A percentile compares a stretch with the other conserved stretches of the same genome.
Conservation (phyloP, 2,329 filamentous ascomycete species). For the Colletotrichum endophyticum region DNA sequence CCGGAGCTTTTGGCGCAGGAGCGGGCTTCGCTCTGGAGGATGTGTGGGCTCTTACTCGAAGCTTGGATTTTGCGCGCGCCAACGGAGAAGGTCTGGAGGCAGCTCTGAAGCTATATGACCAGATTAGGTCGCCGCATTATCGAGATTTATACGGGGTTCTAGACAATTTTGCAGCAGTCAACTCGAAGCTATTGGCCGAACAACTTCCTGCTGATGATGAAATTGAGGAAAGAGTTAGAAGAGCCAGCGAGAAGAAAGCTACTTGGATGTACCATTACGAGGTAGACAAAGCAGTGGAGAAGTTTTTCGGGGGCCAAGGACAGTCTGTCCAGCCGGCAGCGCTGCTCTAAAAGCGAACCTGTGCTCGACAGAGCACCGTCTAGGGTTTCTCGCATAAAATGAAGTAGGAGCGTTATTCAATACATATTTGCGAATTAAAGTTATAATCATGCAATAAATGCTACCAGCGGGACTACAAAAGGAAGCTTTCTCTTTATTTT, state of each 20-base stretch:
- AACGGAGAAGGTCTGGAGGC: constrained; percentile 16
- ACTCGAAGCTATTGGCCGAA: constrained; percentile 20
- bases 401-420: accelerated
- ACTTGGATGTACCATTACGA: constrained; percentile 33
- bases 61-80: constrained; percentile 27
- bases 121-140: constrained; percentile 33
- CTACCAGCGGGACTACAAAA: accelerated
- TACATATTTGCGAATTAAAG: accelerated
- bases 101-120: constrained; percentile 29
- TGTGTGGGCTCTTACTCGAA: constrained; percentile 26
- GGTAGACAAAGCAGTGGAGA: constrained; percentile 17
- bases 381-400: accelerated
- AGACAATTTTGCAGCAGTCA: constrained; percentile 25
- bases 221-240: constrained; percentile 26
- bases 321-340: background rate
- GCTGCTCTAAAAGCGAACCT: background rate
- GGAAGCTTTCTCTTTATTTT: accelerated
- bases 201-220: constrained; percentile 25
- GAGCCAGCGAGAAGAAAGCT: constrained; percentile 23
- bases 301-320: background rate
- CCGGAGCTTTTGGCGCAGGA: constrained; percentile 46
- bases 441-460: background rate
- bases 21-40: constrained; percentile 43
- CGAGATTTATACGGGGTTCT: constrained; percentile 27
- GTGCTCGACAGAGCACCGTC: accelerated